phyloP scores from a whole-genome alignment of 345 rosid genomes.

The Linum tenue region DNA sequence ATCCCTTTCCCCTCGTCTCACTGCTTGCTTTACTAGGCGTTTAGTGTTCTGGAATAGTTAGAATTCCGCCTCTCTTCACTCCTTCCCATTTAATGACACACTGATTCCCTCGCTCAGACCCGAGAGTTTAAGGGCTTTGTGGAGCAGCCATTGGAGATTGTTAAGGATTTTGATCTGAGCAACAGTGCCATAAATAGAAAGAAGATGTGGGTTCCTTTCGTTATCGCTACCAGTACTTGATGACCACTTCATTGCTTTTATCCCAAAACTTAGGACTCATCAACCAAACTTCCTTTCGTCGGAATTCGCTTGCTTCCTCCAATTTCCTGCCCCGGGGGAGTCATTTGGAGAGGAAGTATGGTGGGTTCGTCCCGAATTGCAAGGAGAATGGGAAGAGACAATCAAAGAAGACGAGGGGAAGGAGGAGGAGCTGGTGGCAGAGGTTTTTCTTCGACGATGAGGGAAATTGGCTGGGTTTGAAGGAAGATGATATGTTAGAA shows the following conservation, averaged over 20 bases:
- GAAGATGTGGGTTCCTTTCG: not conserved
- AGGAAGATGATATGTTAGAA: slow-evolving; percentile 46
- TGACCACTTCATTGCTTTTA: slow-evolving; percentile 58
- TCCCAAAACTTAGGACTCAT: slow-evolving; percentile 34
- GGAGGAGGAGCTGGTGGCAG: slow-evolving; percentile 72
- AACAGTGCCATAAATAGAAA: too few species aligned
- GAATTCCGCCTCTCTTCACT: too few species aligned
- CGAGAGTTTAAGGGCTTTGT: too few species aligned
- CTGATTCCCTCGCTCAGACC: too few species aligned
- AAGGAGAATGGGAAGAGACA: slow-evolving; percentile 20
- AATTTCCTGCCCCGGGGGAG: slow-evolving; percentile 18
- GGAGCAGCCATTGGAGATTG: too few species aligned
- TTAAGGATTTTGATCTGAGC: too few species aligned
- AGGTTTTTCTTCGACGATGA: slow-evolving; percentile 69
- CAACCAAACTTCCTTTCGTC: slow-evolving; percentile 20
- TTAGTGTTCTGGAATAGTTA: too few species aligned
- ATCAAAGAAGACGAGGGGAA: slow-evolving; percentile 30
- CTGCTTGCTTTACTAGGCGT: not conserved
- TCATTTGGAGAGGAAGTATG: slow-evolving; percentile 21
- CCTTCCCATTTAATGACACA: too few species aligned
- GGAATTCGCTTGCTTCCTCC: slow-evolving; percentile 7
- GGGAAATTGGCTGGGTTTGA: slow-evolving; percentile 81
- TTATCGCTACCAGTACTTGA: slow-evolving; percentile 20
- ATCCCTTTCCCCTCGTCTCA: too few species aligned
- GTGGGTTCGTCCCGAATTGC: slow-evolving; percentile 42